Percentiles rank a stretch among this genome's conserved stretches.
phyloP scores from a whole-genome alignment of 2,329 filamentous ascomycete species.

The Trichoderma guizhouense region DNA sequence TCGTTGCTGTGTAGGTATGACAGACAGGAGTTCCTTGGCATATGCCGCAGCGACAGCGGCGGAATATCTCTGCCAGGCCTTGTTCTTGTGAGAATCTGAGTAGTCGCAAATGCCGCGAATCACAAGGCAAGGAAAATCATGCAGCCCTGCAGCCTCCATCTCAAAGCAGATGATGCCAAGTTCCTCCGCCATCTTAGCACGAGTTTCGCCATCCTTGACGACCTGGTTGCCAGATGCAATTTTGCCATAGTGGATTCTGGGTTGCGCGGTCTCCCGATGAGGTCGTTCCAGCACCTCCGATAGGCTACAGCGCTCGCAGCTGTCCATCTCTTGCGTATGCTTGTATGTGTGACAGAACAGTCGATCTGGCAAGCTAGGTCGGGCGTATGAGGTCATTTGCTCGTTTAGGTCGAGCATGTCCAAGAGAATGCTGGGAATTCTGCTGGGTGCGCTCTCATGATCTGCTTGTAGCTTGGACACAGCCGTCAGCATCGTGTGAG shows the following conservation, averaged over 20 bases:
- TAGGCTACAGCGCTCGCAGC: neutral
- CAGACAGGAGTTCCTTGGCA: neutral
- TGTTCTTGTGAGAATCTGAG: neutral
- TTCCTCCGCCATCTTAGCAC: neutral
- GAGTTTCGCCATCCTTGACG: neutral
- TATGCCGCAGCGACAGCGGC: neutral
- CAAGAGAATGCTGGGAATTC: neutral
- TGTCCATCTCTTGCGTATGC: neutral
- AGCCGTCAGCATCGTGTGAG: neutral
- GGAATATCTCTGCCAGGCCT: neutral
- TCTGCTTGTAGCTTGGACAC: neutral
- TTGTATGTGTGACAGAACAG: neutral
- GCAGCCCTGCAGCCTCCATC: neutral
- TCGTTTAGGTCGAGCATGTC: neutral
- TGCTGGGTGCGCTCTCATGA: neutral
- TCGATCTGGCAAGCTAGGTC: neutral
- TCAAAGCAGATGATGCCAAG: neutral
- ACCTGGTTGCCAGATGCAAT: neutral
- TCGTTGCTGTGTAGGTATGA: neutral
- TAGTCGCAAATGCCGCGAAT: neutral
- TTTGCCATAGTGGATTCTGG: neutral
- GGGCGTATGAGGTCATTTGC: neutral
- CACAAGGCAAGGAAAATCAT: neutral
- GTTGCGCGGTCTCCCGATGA: neutral
- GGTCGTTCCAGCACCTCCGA: neutral